phyloP scores from a whole-genome alignment of 2,329 filamentous ascomycete genomes.

The Claviceps capensis region DNA sequence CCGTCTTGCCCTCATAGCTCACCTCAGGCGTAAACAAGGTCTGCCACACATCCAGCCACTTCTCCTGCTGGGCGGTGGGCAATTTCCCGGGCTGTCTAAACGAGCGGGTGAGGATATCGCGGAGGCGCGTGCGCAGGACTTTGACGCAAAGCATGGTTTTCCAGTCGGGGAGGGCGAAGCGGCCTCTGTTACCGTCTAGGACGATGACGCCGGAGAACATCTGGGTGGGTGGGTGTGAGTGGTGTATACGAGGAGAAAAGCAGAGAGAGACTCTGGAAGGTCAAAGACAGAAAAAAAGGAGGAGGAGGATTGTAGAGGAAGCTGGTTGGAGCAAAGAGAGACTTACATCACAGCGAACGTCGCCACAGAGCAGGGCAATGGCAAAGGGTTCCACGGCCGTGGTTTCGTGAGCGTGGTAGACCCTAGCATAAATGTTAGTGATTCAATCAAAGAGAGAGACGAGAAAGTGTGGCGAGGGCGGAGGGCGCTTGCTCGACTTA shows the following conservation, averaged over 20 bases:
- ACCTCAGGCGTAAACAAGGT: slow-evolving; percentile 47
- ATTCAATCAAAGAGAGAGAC: background rate
- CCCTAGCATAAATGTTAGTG: slow-evolving; percentile 28
- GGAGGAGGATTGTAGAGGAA: background rate
- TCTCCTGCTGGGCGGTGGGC: slow-evolving; percentile 51
- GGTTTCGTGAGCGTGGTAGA: slow-evolving; percentile 84
- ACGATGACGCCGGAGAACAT: slow-evolving; percentile 79
- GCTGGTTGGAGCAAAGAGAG: background rate
- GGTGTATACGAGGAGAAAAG: background rate
- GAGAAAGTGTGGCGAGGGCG: background rate
- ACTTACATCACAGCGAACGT: slow-evolving; percentile 69
- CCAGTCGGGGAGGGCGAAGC: slow-evolving; percentile 78
- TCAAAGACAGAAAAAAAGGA: too few species aligned
- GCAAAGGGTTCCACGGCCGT: slow-evolving; percentile 70
- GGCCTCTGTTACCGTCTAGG: slow-evolving; percentile 74
- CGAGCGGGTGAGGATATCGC: slow-evolving; percentile 57
- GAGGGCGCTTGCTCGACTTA: slow-evolving; percentile 15
- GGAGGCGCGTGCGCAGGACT: slow-evolving; percentile 55
- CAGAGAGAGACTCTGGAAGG: background rate
- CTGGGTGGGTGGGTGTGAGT: slow-evolving; percentile 22
- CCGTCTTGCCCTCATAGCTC: slow-evolving; percentile 19
- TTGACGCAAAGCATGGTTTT: slow-evolving; percentile 85
- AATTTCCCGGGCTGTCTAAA: slow-evolving; percentile 56
- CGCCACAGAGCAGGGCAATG: slow-evolving; percentile 73
- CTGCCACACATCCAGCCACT: slow-evolving; percentile 65